phyloP scores from a whole-genome alignment of 345 rosid species.

The Euphorbia lathyris region DNA sequence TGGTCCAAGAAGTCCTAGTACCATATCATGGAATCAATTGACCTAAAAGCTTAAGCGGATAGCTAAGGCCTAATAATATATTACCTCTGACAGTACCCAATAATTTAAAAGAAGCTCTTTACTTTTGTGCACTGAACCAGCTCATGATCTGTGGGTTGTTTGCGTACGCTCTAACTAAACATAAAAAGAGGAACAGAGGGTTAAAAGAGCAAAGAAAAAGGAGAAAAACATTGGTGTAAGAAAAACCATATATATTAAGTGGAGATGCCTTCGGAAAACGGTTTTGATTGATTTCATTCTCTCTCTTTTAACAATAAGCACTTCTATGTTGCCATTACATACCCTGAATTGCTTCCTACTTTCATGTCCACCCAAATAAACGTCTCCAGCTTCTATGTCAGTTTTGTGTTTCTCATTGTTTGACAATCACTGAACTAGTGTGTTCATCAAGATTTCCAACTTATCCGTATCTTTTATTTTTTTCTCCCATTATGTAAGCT shows the following conservation, averaged over 20 bases:
- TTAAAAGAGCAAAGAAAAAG: neutral
- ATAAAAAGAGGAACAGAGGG: neutral
- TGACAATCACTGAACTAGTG: neutral
- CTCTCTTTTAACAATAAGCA: neutral
- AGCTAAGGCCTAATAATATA: too few relatives aligned
- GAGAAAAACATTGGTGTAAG: neutral
- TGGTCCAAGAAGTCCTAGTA: too few relatives aligned
- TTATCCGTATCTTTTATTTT: neutral
- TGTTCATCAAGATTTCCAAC: neutral
- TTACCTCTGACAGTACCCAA: neutral
- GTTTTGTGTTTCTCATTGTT: neutral
- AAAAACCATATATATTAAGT: neutral
- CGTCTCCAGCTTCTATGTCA: neutral
- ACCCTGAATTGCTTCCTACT: neutral
- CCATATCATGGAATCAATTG: too few relatives aligned
- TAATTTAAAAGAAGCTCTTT: neutral
- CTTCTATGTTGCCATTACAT: neutral
- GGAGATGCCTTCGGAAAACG: neutral
- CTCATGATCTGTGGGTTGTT: neutral
- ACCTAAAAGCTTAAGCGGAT: too few relatives aligned
- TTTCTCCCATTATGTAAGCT: neutral
- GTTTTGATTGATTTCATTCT: neutral
- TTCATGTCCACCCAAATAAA: neutral
- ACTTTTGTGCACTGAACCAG: neutral
- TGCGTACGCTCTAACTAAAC: neutral